Evolutionary conservation across 768 basidiomycete species (phyloP), one percentile per base, ranked within the genome.

Genomic region (Lepiota brunneoincarnata): DNA sequence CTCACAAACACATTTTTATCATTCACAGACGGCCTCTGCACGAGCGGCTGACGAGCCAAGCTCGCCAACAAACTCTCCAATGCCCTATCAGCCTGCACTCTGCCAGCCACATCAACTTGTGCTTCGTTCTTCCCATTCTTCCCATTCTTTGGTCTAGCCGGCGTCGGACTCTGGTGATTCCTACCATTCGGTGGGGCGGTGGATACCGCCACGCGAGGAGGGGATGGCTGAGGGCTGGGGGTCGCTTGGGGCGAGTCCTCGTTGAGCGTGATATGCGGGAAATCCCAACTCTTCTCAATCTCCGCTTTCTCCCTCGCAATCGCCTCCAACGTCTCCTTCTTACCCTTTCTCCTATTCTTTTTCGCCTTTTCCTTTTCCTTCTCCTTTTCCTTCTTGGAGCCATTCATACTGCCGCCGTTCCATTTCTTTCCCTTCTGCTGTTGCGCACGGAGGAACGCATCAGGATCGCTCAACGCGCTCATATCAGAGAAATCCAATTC

Each of bases 401-500:
- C 23, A 36, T 31, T 28, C 3, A 34, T 54, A 38, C 23, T 57
- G 28, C 20, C 24, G 35, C 21, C 28, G 31, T 42, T 40, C 69
- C 60, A 61, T 68, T 65, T 66, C 65, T 64, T 61, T 67, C 59
- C 66, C 71, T 20, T 68, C 68, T 12, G 69, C 62, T 47, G 42
- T 37, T 46, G 50, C 55, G 68, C 75, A 61, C 67, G 67, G 26
- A 69, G 68, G 60, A 87, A 88, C 9, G 78, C 77, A 44, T 77
- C 78, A 2, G 82, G 80, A 59, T 90, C 83, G 63, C 86, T 88
- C 61, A 91, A 66, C 18, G 85, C 82, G 54, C 86, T 84, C 39
- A 79, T 90, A 51, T 90, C 89, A 4, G 77, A 76, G 61, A 88
- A 91, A 64, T 87, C 86, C 47, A 91, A 80, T 65, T 90, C 89